Percentiles rank a stretch among this genome's conserved stretches.
Evolutionary conservation across 139 green algal genomes (phyloP).

Genomic region (Eudorina sp.): DNA sequence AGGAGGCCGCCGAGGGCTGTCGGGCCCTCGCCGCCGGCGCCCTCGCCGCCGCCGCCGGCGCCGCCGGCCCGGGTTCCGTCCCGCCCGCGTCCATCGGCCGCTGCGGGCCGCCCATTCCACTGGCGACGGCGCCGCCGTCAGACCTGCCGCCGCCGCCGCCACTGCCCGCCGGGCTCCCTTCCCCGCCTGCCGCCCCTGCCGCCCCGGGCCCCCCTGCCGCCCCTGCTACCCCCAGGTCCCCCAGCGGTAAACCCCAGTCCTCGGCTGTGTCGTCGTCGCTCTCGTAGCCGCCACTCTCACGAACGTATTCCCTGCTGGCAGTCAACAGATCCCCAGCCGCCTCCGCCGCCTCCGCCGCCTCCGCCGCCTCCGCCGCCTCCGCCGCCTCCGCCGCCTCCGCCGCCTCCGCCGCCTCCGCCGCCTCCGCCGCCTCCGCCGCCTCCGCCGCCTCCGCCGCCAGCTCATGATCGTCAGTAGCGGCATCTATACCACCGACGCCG

Average conservation of each 20-base stretch:
- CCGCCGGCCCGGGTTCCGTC: not conserved
- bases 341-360: not conserved
- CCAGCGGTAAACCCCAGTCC: not conserved
- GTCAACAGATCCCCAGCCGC: not conserved
- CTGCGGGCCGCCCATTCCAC: not conserved
- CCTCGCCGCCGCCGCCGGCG: not conserved
- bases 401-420: not conserved
- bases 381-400: not conserved
- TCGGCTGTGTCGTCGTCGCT: conserved; percentile 36
- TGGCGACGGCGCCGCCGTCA: not conserved
- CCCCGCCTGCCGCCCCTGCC: not conserved
- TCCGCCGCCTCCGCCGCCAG: not conserved
- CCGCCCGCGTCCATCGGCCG: not conserved
- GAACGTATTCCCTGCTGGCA: not conserved
- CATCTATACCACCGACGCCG: too few relatives aligned
- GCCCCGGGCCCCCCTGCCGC: not conserved
- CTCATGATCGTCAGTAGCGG: too few relatives aligned
- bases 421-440: not conserved
- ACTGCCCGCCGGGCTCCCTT: not conserved
- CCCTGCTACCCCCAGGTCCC: not conserved
- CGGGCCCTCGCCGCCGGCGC: not conserved
- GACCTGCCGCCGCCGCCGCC: too few relatives aligned
- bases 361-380: not conserved
- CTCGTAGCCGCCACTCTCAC: conserved; percentile 28
- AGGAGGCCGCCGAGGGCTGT: not conserved